phyloP scores from a whole-genome alignment of 306 rosid species.

The Sechiopsis laciniata region DNA sequence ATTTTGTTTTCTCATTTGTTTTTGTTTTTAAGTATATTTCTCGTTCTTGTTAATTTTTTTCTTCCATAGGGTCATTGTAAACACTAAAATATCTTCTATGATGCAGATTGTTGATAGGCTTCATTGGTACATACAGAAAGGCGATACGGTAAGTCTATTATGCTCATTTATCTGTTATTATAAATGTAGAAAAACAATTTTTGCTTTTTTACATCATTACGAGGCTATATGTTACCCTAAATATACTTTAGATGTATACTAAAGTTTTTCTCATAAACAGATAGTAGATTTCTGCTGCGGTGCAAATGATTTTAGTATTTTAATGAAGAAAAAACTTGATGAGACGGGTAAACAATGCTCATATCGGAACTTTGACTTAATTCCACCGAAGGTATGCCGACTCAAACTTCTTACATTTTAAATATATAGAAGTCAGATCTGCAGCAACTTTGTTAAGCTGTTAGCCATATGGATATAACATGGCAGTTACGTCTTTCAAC shows the following conservation, averaged over 20 bases:
- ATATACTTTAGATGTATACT: constrained; percentile 2
- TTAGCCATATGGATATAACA: neutral
- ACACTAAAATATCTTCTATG: constrained; percentile 24
- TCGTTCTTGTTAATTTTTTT: neutral
- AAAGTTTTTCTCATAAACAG: constrained; percentile 40
- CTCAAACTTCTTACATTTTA: neutral
- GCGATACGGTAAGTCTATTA: constrained; percentile 53
- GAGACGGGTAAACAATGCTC: constrained; percentile 68
- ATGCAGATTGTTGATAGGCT: constrained; percentile 78
- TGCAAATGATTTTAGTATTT: constrained; percentile 79
- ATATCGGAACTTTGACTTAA: constrained; percentile 63
- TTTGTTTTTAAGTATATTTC: neutral
- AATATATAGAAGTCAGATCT: neutral
- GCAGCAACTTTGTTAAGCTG: constrained; percentile 4
- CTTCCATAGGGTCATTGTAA: constrained; percentile 10
- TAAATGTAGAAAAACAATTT: neutral
- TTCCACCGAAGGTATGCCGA: constrained; percentile 66
- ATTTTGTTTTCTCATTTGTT: neutral
- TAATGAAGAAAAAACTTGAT: constrained; percentile 76
- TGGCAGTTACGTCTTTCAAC: too few species aligned
- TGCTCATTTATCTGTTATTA: neutral
- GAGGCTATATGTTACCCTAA: constrained; percentile 14
- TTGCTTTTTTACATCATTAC: constrained; percentile 6
- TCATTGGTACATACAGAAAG: constrained; percentile 61
- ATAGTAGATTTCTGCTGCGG: constrained; percentile 95